Base-by-base conservation (phyloP, 495 filamentous ascomycete species). In the Penicillium odoratum region DNA sequence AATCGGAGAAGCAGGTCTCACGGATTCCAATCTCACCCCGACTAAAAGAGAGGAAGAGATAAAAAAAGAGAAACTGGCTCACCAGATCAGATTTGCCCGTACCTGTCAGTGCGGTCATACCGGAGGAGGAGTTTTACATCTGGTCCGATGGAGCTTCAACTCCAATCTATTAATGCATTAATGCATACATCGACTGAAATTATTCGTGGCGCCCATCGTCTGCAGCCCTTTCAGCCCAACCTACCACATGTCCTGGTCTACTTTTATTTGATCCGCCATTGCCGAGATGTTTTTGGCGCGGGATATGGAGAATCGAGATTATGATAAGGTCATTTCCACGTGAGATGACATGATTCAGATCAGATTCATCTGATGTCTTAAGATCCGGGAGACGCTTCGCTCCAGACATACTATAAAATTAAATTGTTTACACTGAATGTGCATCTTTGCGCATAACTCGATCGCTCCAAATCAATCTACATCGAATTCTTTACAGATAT, bases 51-150 rank as follows among this genome's bases (percentile, higher is more conserved):
- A 29, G 53, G 33, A 36, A 36, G 0, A 36, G 13, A 34, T 42
- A 60, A 57, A 48, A 49, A 56, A 60, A 58, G 25, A 56, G 33
- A 36, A 11, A 9, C 4, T 11, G 13, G 47, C 36, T 46, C 60
- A 30, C 61, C 53, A 55, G 61, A 69, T 64, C 56, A 52, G 48
- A 49, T 55, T 57, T 44, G 33, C 52, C 44, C 47, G 59, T 67
- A 62, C 66, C 66, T 66, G 57, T 62, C 56, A 58, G 51, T 50
- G 29, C 44, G 43, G 62, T 69, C 62, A 68, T 62, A 68, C 67
- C 53, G 53, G 59, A 63, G 48, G 51, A 57, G 48, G 45, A 40
- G 43, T 65, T 65, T 21, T 57, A 34, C 45, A 69, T 68, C 56
- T 47, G 46, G 46, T 45, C 64, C 45, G 59, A 62, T 36, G 28